Evolutionary conservation across 2,329 filamentous ascomycete genomes (phyloP).

Genomic region (Alternaria sp.): DNA sequence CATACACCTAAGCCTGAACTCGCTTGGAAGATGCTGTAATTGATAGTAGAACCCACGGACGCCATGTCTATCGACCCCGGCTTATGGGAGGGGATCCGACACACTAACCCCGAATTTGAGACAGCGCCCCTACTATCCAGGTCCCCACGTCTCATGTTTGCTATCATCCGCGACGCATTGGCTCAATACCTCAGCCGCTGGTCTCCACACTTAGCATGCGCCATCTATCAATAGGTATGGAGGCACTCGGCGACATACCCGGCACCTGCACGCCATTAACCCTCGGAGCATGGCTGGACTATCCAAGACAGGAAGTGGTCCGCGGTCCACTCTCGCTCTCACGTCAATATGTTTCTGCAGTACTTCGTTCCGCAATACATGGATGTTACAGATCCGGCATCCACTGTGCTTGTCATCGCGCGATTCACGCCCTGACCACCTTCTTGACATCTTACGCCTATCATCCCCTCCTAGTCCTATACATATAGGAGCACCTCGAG

Average conservation of each 20-base stretch:
- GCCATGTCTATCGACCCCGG: conserved; percentile 39
- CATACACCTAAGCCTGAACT: conserved; percentile 27
- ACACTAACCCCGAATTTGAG: conserved; percentile 45
- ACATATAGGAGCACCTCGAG: conserved; percentile 45
- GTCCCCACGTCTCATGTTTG: conserved; percentile 49
- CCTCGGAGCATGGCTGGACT: conserved; percentile 42
- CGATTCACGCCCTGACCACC: conserved; percentile 42
- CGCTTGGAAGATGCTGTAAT: conserved; percentile 41
- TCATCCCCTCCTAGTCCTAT: conserved; percentile 29
- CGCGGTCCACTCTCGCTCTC: conserved; percentile 46
- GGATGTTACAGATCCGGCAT: conserved; percentile 48
- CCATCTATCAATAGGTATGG: conserved; percentile 49
- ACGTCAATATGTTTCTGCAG: conserved; percentile 51
- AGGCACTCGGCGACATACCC: conserved; percentile 44
- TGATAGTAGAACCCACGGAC: conserved; percentile 43
- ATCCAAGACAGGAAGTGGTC: conserved; percentile 43
- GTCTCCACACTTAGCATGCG: conserved; percentile 38
- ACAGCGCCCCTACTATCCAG: conserved; percentile 41
- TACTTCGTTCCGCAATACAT: conserved; percentile 49
- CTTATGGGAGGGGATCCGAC: conserved; percentile 48
- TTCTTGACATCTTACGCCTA: conserved; percentile 32
- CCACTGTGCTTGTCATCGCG: conserved; percentile 45
- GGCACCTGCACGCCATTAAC: conserved; percentile 45
- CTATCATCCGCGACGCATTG: conserved; percentile 47
- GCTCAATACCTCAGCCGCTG: conserved; percentile 41